A percentile compares a stretch with the other conserved stretches of the same genome.
These are phyloP conservation scores for Hypoxylon sp. DNA, from an alignment of 2,329 filamentous ascomycete genomes.

Conservation along the genomic window DNA sequence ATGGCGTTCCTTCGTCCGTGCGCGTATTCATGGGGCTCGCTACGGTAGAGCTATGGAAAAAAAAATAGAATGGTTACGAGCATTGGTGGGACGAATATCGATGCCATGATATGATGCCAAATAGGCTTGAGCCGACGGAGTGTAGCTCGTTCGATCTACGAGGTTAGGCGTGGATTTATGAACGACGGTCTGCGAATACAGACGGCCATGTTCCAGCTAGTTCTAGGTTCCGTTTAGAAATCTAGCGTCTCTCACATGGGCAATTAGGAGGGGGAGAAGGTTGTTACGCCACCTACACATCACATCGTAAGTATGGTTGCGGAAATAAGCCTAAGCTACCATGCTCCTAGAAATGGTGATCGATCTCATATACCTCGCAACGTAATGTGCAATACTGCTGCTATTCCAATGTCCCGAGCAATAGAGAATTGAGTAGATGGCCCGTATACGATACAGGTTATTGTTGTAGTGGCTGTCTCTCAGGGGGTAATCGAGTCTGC, in stretches of 20 bases:
- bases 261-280: not conserved
- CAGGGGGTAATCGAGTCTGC: not conserved
- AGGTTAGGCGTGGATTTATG: not conserved
- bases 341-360: not conserved
- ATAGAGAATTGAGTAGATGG: not conserved
- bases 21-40: not conserved
- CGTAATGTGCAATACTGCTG: not conserved
- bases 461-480: not conserved
- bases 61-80: not conserved
- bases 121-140: not conserved
- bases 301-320: not conserved
- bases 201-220: not conserved
- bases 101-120: slow-evolving; percentile 13
- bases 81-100: not conserved
- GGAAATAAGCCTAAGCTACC: not conserved
- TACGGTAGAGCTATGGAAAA: not conserved
- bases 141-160: slow-evolving; percentile 4
- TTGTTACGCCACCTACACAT: not conserved
- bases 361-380: not conserved
- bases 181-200: not conserved
- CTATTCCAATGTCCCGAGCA: not conserved
- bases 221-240: not conserved
- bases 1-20: slow-evolving; percentile 6
- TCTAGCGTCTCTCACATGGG: not conserved
- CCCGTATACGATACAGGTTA: not conserved